These are phyloP conservation scores for Decorospora gaudefroyi DNA, from an alignment of 2,329 filamentous ascomycete genomes.

Conservation along the genomic window DNA sequence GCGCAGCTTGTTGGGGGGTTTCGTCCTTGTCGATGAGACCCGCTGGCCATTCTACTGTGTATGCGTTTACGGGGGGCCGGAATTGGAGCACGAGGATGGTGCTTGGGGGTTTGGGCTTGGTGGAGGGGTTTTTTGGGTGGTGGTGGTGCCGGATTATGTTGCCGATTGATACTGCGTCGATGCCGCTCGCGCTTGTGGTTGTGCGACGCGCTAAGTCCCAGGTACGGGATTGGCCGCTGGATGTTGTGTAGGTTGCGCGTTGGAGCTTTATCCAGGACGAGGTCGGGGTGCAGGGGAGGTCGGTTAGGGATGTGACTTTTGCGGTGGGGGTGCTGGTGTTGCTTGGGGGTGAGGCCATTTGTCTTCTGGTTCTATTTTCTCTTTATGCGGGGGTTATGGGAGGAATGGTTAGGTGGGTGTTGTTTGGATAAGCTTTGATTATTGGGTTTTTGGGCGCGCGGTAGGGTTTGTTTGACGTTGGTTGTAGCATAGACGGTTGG, in stretches of 20 bases:
- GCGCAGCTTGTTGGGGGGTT: slow-evolving; percentile 59
- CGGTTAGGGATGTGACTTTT: slow-evolving; percentile 26
- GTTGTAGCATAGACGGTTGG: too few species aligned
- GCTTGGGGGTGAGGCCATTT: slow-evolving; percentile 19
- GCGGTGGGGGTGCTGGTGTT: slow-evolving; percentile 10
- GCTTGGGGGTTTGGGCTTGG: slow-evolving; percentile 30
- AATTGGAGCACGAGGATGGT: slow-evolving; percentile 56
- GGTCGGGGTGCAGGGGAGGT: too few species aligned
- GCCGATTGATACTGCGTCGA: slow-evolving; percentile 72
- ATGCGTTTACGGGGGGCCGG: slow-evolving; percentile 61
- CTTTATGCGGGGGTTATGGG: too few species aligned
- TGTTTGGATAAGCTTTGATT: too few species aligned
- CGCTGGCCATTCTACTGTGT: slow-evolving; percentile 63
- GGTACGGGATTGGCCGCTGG: slow-evolving; percentile 59
- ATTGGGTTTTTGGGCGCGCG: too few species aligned
- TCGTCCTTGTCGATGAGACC: slow-evolving; percentile 57
- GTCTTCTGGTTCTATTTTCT: too few species aligned
- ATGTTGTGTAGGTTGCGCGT: slow-evolving; percentile 61
- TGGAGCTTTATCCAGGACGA: slow-evolving; percentile 44
- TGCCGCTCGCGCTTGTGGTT: slow-evolving; percentile 59
- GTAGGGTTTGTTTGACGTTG: too few species aligned
- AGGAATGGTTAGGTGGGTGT: too few species aligned
- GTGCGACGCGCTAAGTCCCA: slow-evolving; percentile 74
- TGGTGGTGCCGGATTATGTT: slow-evolving; percentile 69
- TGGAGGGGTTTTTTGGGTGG: too few species aligned